Base-by-base conservation (phyloP, 2,329 filamentous ascomycete genomes). In the Cladosporium sp. region DNA sequence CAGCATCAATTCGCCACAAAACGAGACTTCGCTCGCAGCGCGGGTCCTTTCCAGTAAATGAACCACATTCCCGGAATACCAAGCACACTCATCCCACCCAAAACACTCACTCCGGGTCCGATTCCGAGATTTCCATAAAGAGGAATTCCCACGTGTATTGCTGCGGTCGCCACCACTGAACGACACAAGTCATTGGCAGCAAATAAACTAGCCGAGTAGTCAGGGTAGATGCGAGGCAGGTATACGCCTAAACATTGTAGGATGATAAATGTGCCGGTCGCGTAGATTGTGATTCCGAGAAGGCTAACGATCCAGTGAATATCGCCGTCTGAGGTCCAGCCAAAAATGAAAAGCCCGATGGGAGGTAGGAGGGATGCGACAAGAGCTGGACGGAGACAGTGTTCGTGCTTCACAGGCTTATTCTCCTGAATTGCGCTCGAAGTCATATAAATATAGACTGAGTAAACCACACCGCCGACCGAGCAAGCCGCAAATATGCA, bases 131-230 rank as follows among this genome's bases (percentile, higher is more conserved):
- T 83, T 15, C 73, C 70, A 59, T 82, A 88, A 56, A 88, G 75
- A 5, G 85, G 84, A 49, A 80, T 77, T 0, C 81, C 79, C 64
- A 87, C 87, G 19, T 87, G 72, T 47, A 88, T 79, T 25, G 81
- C 81, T 0, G 79, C 84, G 54, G 81, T 84, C 6, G 85, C 86
- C 3, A 88, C 72, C 2, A 82, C 79, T 30, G 77, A 80, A 40
- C 83, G 77, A 70, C 82, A 79, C 68, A 85, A 82, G 72, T 85
- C 83, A 66, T 85, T 87, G 5, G 77, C 82, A 0, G 84, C 83
- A 66, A 87, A 85, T 20, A 86, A 72, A 51, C 77, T 81, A 38
- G 84, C 83, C 0, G 83, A 82, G 66, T 76, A 75, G 60, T 72
- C 69, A 6, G 75, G 74, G 62, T 76, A 76, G 8, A 68, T 69